Conservation (phyloP, 179 eudicot species). For the Corrigiola litoralis region DNA sequence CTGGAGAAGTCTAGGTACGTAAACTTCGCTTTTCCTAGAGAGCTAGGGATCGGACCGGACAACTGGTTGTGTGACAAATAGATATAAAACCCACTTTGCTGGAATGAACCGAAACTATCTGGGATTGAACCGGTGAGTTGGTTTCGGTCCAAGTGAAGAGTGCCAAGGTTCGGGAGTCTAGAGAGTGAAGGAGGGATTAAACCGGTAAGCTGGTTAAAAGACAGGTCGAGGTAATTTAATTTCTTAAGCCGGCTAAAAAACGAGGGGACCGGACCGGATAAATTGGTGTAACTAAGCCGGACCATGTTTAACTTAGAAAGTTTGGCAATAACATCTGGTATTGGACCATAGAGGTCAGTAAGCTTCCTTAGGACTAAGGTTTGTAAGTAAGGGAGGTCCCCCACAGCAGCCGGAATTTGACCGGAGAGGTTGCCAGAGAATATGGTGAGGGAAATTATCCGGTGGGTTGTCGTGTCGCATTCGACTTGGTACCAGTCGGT, state of each 20-base stretch:
- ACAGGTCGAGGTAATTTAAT: conserved; percentile 20
- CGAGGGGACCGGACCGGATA: conserved; percentile 32
- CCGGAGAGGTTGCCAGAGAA: conserved; percentile 19
- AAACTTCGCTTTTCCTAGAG: conserved; percentile 11
- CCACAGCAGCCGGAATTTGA: conserved; percentile 19
- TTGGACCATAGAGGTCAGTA: conserved; percentile 17
- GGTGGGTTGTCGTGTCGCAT: conserved; percentile 24
- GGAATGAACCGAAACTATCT: conserved; percentile 23
- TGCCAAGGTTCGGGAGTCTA: conserved; percentile 22
- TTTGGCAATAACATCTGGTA: conserved; percentile 11
- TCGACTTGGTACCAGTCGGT: conserved; percentile 23
- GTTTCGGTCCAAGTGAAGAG: conserved; percentile 27
- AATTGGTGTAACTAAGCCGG: conserved; percentile 7
- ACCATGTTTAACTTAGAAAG: conserved; percentile 11
- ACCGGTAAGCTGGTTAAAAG: conserved; percentile 32
- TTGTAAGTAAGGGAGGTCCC: conserved; percentile 28
- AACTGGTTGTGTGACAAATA: conserved; percentile 23
- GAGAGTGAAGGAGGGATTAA: conserved; percentile 33
- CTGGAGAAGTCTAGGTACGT: conserved; percentile 17
- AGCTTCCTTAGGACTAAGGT: conserved; percentile 5
- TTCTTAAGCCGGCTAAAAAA: conserved; percentile 26
- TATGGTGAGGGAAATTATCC: conserved; percentile 16
- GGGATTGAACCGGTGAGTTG: conserved; percentile 41
- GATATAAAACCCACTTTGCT: conserved; percentile 6
- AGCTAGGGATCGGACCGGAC: conserved; percentile 30